Conservation (phyloP, 768 basidiomycete species). For the Termitomyces sp. region DNA sequence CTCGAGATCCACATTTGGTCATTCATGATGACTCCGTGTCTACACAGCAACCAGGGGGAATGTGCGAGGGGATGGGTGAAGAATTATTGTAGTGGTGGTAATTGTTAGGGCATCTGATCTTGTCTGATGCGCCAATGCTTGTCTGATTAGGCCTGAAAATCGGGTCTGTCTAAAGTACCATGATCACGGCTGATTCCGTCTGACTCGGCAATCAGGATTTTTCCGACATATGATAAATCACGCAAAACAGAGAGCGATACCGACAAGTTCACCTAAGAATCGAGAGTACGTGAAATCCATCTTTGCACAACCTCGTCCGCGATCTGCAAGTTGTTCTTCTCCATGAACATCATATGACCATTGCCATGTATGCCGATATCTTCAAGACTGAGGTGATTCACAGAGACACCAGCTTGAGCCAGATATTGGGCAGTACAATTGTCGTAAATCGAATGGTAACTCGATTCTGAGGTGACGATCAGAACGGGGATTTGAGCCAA, state of each 20-base stretch:
- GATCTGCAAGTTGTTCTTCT: conserved; percentile 45
- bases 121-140: no score
- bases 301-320: conserved; percentile 29
- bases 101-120: no score
- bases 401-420: conserved; percentile 41
- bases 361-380: conserved; percentile 49
- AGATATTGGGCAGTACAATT: conserved; percentile 43
- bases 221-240: no score
- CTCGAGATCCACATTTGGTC: no score
- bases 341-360: conserved; percentile 59
- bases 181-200: no score
- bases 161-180: no score
- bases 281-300: conserved; percentile 2
- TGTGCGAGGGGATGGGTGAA: no score
- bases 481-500: conserved; percentile 43
- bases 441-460: conserved; percentile 52
- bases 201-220: no score
- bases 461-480: conserved; percentile 47
- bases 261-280: not conserved
- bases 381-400: conserved; percentile 39
- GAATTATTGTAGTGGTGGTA: no score
- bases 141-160: no score
- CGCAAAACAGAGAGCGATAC: not conserved
- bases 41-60: no score
- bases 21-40: no score